These are phyloP conservation scores for Wickerhamiella bombiphila DNA, from an alignment of 805 yeast species.

Conservation along the genomic window DNA sequence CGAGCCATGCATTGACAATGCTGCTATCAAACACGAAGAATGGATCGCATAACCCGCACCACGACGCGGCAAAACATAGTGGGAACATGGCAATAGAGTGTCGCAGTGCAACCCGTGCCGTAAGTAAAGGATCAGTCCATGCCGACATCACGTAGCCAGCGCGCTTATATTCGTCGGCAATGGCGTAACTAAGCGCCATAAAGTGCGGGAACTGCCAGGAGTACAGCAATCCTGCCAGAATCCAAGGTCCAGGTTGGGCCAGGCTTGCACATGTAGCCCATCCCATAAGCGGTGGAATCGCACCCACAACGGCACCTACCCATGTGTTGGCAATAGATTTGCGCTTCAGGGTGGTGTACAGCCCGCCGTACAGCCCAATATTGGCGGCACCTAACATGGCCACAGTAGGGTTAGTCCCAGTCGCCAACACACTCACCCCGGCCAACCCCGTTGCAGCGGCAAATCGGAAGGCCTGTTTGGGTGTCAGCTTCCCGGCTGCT, in stretches of 20 bases:
- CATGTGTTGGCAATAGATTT: conserved; percentile 80
- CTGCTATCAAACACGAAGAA: conserved; percentile 70
- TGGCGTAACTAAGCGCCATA: conserved; percentile 77
- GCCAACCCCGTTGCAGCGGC: conserved; percentile 59
- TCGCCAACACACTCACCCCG: conserved; percentile 54
- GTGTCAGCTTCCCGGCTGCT: conserved; percentile 63
- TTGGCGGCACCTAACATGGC: conserved; percentile 68
- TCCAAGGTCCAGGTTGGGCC: conserved; percentile 86
- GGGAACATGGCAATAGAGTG: conserved; percentile 92
- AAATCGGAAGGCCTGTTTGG: conserved; percentile 64
- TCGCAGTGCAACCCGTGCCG: conserved; percentile 85
- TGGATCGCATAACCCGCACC: conserved; percentile 70
- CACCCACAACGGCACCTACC: conserved; percentile 99
- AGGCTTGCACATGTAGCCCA: conserved; percentile 76
- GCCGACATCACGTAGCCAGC: conserved; percentile 99
- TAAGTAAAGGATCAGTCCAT: conserved; percentile 75
- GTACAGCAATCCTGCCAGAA: conserved; percentile 71
- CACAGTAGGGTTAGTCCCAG: conserved; percentile 78
- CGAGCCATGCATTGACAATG: conserved; percentile 71
- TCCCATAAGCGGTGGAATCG: conserved; percentile 97
- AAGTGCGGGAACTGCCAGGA: conserved; percentile 99
- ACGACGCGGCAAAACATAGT: conserved; percentile 66
- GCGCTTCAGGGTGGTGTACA: conserved; percentile 81
- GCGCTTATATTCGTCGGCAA: conserved; percentile 70
- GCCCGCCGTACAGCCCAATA: conserved; percentile 73